phyloP scores from a whole-genome alignment of 441 rosid genomes.

The Kokia cookei region DNA sequence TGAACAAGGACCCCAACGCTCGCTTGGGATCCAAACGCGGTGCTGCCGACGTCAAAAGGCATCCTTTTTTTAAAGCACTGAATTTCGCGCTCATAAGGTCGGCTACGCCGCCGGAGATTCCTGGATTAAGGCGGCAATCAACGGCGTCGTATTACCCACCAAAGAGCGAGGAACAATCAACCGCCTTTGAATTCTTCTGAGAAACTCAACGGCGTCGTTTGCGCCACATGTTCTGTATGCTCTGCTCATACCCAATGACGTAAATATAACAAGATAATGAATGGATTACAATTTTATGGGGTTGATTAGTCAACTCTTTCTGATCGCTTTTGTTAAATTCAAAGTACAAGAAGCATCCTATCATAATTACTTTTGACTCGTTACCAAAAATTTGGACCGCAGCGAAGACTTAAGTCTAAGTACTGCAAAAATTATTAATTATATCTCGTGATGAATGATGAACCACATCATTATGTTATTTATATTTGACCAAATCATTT shows the following conservation, averaged over 20 bases:
- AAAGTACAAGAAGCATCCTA: neutral
- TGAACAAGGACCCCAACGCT: slow-evolving; percentile 46
- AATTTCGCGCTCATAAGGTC: slow-evolving; percentile 81
- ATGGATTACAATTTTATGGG: neutral
- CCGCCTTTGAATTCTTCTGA: slow-evolving; percentile 70
- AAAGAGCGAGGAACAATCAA: slow-evolving; percentile 26
- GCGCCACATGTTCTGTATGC: slow-evolving; percentile 28
- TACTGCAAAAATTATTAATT: too few species aligned
- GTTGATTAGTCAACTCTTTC: too few species aligned
- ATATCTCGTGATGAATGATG: too few species aligned
- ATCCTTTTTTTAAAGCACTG: slow-evolving; percentile 62
- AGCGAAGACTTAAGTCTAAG: too few species aligned
- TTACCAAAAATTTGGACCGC: too few species aligned
- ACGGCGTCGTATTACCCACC: slow-evolving; percentile 21
- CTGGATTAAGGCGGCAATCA: slow-evolving; percentile 22
- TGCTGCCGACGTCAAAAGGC: slow-evolving; percentile 64
- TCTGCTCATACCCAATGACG: slow-evolving; percentile 36
- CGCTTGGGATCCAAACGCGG: slow-evolving; percentile 67
- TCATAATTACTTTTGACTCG: neutral
- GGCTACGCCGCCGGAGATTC: slow-evolving; percentile 62
- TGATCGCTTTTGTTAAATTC: neutral
- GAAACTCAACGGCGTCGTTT: neutral
- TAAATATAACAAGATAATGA: slow-evolving; percentile 15
- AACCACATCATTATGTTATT: too few species aligned
- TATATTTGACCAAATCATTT: too few species aligned